phyloP scores from a whole-genome alignment of 495 filamentous ascomycete genomes.

The Lepraria neglecta region DNA sequence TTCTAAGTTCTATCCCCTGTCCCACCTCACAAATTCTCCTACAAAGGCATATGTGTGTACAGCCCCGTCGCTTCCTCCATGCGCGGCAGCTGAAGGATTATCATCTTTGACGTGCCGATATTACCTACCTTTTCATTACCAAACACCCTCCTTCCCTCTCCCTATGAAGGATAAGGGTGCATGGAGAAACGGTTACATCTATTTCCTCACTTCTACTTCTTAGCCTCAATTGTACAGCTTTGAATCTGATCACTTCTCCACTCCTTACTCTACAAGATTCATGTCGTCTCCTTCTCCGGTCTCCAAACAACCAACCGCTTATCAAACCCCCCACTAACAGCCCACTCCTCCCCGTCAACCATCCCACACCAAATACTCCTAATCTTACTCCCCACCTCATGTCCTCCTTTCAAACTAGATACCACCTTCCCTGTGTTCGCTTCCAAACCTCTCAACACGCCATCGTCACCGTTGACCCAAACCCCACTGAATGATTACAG shows the following conservation, averaged over 20 bases:
- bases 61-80: conserved; percentile 71
- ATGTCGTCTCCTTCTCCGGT: neutral
- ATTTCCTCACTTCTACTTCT: neutral
- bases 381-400: conserved; percentile 57
- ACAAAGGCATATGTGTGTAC: conserved; percentile 99
- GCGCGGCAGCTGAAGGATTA: conserved; percentile 91
- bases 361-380: conserved; percentile 58
- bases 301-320: conserved; percentile 57
- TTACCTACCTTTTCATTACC: conserved; percentile 74
- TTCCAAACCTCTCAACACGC: conserved; percentile 58
- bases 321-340: conserved; percentile 67
- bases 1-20: neutral
- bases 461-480: conserved; percentile 68
- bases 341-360: conserved; percentile 49
- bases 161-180: conserved; percentile 63
- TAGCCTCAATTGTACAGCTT: neutral
- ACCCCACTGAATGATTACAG: conserved; percentile 39
- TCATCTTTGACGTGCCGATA: conserved; percentile 81
- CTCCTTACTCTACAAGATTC: neutral
- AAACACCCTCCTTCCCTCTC: conserved; percentile 66
- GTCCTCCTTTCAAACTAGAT: conserved; percentile 44
- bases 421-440: conserved; percentile 54
- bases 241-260: neutral
- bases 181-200: conserved; percentile 81
- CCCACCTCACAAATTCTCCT: neutral